Base-by-base conservation (phyloP, 2,329 filamentous ascomycete species). In the Scedosporium boydii region DNA sequence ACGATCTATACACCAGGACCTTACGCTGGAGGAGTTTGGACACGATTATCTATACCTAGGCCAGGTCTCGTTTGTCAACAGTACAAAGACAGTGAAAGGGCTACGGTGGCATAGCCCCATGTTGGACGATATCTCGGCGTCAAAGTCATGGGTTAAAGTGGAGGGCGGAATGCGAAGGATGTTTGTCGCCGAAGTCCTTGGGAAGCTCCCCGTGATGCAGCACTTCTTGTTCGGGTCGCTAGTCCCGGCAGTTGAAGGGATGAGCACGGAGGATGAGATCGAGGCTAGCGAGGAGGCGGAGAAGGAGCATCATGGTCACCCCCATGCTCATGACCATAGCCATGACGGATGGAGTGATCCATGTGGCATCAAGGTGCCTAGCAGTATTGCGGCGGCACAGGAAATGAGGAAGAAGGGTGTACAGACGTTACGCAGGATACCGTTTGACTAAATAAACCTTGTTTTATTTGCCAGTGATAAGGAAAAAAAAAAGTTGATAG, bases 171-270 rank as follows among this genome's bases (percentile, higher is more conserved):
- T 99, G 96, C 84, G 90, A 64, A 90, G 91, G 67, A 99, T 99
- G 96, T 98, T 98, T 71, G 82, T 93, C 60, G 90, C 88, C 48
- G 95, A 99, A 75, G 93, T 99, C 0, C 75, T 99, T 60, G 87
- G 89, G 38, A 99, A 99, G 75, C 74, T 99, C 62, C 95, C 95
- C 0, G 93, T 99, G 53, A 98, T 98, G 92, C 95, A 99, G 76
- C 96, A 99, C 74, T 99, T 99, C 69, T 71, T 99, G 62, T 99
- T 99, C 70, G 95, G 95, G 0, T 88, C 87, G 7, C 75, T 99
- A 59, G 81, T 99, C 1, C 88, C 91, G 0, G 91, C 93, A 0
- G 85, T 81, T 0, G 85, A 91, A 23, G 90, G 85, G 1, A 98
- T 99, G 95, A 89, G 85, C 65, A 82, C 79, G 57, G 84, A 87